Evolutionary conservation across 257 asterid genomes (phyloP).

Genomic region (Linaria vulgaris): DNA sequence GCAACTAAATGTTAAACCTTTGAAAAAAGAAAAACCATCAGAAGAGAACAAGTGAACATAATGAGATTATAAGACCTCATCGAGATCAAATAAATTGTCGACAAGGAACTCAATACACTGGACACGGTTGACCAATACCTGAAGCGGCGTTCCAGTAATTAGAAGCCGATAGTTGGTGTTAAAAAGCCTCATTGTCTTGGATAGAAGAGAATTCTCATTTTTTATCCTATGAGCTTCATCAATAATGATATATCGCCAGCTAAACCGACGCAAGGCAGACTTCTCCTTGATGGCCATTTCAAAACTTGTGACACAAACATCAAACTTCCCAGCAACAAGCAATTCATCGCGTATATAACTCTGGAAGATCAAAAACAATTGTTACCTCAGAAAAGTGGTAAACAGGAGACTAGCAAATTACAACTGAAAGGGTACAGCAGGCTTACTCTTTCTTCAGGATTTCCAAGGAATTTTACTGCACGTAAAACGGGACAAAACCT

Average conservation of each 20-base stretch:
- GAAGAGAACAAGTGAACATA: not conserved
- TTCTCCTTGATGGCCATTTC: constrained; percentile 99
- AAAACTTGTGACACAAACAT: constrained; percentile 95
- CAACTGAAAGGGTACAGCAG: constrained; percentile 9
- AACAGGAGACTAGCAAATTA: constrained; percentile 20
- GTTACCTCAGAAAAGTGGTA: constrained; percentile 1
- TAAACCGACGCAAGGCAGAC: constrained; percentile 78
- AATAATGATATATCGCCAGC: constrained; percentile 97
- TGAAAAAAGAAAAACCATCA: not conserved
- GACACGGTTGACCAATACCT: constrained; percentile 44
- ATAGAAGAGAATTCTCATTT: constrained; percentile 94
- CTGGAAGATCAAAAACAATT: constrained; percentile 42
- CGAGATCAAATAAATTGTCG: not conserved
- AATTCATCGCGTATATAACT: constrained; percentile 85
- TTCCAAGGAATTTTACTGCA: constrained; percentile 94
- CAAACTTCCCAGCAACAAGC: constrained; percentile 97
- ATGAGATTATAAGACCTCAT: not conserved
- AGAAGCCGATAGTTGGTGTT: constrained; percentile 90
- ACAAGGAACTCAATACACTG: not conserved
- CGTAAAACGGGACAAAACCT: constrained; percentile 92
- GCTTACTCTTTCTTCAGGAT: constrained; percentile 97
- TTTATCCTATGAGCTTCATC: constrained; percentile 99
- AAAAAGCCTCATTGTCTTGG: constrained; percentile 92
- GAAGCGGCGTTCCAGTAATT: constrained; percentile 98
- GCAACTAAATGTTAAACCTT: not conserved